Conservation (phyloP, 2,329 filamentous ascomycete species). For the Aspergillus alliaceus region DNA sequence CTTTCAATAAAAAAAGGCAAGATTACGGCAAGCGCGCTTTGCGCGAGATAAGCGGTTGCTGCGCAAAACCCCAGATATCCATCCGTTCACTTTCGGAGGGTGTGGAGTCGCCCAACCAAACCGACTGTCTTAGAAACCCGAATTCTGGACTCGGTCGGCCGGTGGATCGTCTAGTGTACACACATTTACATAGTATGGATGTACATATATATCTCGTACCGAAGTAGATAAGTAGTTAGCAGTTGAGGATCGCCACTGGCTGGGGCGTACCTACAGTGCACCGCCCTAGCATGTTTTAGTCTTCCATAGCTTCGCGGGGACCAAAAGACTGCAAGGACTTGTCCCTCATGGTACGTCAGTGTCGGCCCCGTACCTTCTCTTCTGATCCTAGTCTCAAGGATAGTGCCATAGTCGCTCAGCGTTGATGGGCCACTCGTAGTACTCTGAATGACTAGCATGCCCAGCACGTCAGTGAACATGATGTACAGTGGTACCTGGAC, state of each 20-base stretch:
- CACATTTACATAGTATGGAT: not conserved
- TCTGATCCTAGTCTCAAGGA: slow-evolving; percentile 12
- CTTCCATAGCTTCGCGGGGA: slow-evolving; percentile 7
- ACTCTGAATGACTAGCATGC: slow-evolving; percentile 12
- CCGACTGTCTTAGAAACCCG: slow-evolving; percentile 1
- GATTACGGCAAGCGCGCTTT: slow-evolving; percentile 42
- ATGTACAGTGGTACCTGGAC: slow-evolving; percentile 12
- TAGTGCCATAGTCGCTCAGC: slow-evolving; percentile 13
- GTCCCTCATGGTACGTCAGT: slow-evolving; percentile 24
- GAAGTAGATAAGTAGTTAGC: not conserved
- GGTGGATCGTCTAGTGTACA: slow-evolving; percentile 5
- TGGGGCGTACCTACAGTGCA: slow-evolving; percentile 1
- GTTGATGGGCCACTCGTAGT: slow-evolving; percentile 17
- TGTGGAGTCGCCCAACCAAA: slow-evolving; percentile 14
- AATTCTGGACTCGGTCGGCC: slow-evolving; percentile 10
- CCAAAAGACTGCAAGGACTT: slow-evolving; percentile 13
- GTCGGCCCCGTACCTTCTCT: slow-evolving; percentile 17
- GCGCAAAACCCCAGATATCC: slow-evolving; percentile 33
- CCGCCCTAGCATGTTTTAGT: slow-evolving; percentile 1
- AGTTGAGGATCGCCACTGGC: not conserved
- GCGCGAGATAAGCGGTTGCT: slow-evolving; percentile 36
- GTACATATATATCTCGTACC: not conserved
- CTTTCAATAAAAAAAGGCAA: not conserved
- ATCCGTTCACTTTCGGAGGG: slow-evolving; percentile 5
- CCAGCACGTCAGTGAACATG: slow-evolving; percentile 15